These are phyloP conservation scores for Arthrobotrys sinensis DNA, from an alignment of 2,329 filamentous ascomycete species.

Conservation along the genomic window DNA sequence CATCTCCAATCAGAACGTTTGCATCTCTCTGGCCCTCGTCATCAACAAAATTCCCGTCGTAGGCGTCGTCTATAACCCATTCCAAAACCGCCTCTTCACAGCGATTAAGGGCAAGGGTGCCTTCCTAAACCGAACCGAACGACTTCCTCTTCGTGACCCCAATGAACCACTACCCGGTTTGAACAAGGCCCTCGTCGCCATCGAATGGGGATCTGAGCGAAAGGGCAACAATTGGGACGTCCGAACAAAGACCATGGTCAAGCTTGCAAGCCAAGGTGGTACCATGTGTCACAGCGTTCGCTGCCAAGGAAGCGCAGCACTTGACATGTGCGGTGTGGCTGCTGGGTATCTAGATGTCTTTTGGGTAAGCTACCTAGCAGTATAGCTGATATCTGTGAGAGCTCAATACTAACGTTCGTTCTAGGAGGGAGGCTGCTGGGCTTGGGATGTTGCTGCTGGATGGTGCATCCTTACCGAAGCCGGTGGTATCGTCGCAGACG, in stretches of 20 bases:
- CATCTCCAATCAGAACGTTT: slow-evolving; percentile 71
- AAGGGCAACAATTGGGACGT: slow-evolving; percentile 79
- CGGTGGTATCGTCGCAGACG: slow-evolving; percentile 80
- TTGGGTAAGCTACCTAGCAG: slow-evolving; percentile 70
- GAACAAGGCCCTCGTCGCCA: slow-evolving; percentile 76
- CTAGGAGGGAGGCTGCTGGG: slow-evolving; percentile 82
- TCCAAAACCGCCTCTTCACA: slow-evolving; percentile 78
- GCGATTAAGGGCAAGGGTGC: slow-evolving; percentile 79
- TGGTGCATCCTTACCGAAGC: slow-evolving; percentile 84
- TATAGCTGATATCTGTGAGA: background rate
- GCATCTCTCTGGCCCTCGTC: slow-evolving; percentile 82
- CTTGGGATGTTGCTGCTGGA: slow-evolving; percentile 87
- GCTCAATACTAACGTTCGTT: slow-evolving; percentile 42
- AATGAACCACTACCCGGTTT: slow-evolving; percentile 75
- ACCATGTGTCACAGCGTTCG: slow-evolving; percentile 83
- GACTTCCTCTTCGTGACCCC: slow-evolving; percentile 67
- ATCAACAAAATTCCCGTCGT: slow-evolving; percentile 75
- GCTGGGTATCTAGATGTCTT: slow-evolving; percentile 80
- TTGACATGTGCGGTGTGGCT: slow-evolving; percentile 82
- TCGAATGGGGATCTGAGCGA: slow-evolving; percentile 82
- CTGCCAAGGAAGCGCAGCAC: slow-evolving; percentile 79
- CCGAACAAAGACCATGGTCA: slow-evolving; percentile 78
- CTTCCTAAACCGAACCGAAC: slow-evolving; percentile 69
- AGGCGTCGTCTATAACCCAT: slow-evolving; percentile 86
- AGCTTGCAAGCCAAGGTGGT: slow-evolving; percentile 76